These are phyloP conservation scores for Claviceps maximensis DNA, from an alignment of 2,329 filamentous ascomycete genomes.

Conservation along the genomic window DNA sequence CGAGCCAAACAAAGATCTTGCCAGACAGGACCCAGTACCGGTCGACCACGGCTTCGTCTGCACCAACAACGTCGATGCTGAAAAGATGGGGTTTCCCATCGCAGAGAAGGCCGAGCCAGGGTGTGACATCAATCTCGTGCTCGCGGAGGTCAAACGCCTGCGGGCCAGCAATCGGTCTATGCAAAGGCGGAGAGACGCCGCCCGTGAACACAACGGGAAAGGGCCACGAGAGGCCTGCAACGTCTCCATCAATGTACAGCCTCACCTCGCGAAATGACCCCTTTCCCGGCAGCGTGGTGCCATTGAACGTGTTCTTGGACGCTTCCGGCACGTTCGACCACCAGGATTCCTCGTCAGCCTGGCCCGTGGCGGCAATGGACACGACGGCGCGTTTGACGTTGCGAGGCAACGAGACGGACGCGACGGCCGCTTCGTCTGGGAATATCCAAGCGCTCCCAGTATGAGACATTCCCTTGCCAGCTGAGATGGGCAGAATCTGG, in stretches of 20 bases:
- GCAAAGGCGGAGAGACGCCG: constrained; percentile 62
- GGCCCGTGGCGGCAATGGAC: constrained; percentile 64
- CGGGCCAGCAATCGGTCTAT: constrained; percentile 65
- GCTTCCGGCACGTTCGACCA: constrained; percentile 63
- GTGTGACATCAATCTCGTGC: constrained; percentile 70
- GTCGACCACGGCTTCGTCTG: constrained; percentile 39
- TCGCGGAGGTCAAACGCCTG: constrained; percentile 69
- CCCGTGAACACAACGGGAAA: constrained; percentile 76
- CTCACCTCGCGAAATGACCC: constrained; percentile 70
- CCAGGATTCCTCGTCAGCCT: constrained; percentile 72
- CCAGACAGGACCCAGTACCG: constrained; percentile 59
- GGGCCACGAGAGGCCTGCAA: constrained; percentile 69
- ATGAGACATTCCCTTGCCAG: constrained; percentile 27
- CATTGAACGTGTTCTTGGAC: constrained; percentile 44
- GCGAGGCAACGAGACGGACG: constrained; percentile 46
- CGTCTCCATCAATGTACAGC: constrained; percentile 55
- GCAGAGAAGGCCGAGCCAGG: constrained; percentile 57
- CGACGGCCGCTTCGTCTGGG: constrained; percentile 47
- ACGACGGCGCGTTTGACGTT: constrained; percentile 59
- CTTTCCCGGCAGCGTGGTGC: constrained; percentile 47
- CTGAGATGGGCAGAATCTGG: constrained; percentile 54
- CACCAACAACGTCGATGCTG: constrained; percentile 51
- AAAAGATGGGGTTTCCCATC: constrained; percentile 55
- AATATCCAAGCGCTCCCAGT: constrained; percentile 53
- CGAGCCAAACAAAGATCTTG: constrained; percentile 71